Base-by-base conservation (phyloP, 768 basidiomycete species). In the Gautieria morchelliformis region DNA sequence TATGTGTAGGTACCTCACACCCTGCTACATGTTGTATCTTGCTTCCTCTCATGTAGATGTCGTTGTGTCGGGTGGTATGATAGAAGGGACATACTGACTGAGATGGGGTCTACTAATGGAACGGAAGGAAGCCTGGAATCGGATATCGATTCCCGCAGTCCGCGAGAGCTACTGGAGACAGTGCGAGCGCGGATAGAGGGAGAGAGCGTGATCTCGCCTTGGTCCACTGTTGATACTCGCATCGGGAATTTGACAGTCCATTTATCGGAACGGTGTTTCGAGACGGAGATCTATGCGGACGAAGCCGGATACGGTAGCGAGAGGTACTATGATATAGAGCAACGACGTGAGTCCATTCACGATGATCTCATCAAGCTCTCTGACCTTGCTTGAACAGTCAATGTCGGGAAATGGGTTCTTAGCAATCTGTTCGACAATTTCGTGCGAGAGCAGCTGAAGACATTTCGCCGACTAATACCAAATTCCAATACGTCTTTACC, bases 181-280 rank as follows among this genome's bases (percentile, higher is more conserved):
- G 91, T 97, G 19, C 77, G 86, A 58, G 91, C 92, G 65, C 75
- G 89, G 40, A 89, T 98, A n/a, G 96, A 99, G 65, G 94, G 95
- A 30, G 93, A 98, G 67, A 91, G 89, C 0, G 85, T 89, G 30
- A 83, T 90, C 9, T 74, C 83, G 24, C 73, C 84, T 12, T 99
- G 95, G 95, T 87, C 89, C 40, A 79, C 78, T 15, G 85, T 89
- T 27, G 95, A 97, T 69, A 95, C 93, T 5, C 87, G 89, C 69
- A 84, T 86, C 8, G 95, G 95, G 7, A 80, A 91, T 22, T 74
- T 99, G 59, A 85, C 88, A 2, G 81, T 98, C 4, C 91, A 96
- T 69, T 63, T 99, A 46, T 88, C 81, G 47, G 93, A 96, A 62
- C 77, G 82, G 48, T 91, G 85, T 58, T 98, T 97, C 67, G 94